Evolutionary conservation across 2,329 filamentous ascomycete genomes (phyloP).

Genomic region (Pyrenochaeta sp.): DNA sequence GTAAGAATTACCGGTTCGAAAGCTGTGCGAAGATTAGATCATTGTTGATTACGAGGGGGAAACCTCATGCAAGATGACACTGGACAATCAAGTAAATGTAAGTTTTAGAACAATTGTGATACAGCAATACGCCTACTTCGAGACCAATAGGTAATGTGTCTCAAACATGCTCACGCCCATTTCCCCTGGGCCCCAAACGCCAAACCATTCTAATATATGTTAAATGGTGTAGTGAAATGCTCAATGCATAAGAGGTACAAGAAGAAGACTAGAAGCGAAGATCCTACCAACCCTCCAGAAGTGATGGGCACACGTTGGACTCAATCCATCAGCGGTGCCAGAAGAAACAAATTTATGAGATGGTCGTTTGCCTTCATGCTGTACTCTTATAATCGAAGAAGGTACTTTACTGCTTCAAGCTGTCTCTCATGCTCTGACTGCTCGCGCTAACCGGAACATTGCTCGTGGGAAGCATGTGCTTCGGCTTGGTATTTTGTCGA

Average conservation of each 20-base stretch:
- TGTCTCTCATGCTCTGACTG: constrained; percentile 88
- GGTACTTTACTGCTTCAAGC: constrained; percentile 64
- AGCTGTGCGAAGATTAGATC: not conserved
- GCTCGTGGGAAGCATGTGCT: constrained; percentile 71
- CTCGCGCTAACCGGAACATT: constrained; percentile 84
- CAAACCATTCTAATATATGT: constrained; percentile 33
- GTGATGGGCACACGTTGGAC: constrained; percentile 21
- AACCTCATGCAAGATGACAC: not conserved
- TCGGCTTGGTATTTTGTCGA: constrained; percentile 74
- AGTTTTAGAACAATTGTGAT: not conserved
- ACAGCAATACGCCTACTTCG: not conserved
- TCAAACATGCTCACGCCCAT: not conserved
- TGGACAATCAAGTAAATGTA: no score
- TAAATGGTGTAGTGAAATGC: constrained; percentile 25
- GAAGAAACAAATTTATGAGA: constrained; percentile 16
- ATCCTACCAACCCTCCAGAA: constrained; percentile 13
- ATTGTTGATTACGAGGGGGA: not conserved
- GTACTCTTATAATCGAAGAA: constrained; percentile 13
- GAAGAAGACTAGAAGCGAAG: constrained; percentile 22
- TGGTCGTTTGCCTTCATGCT: constrained; percentile 21
- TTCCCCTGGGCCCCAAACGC: constrained; percentile 19
- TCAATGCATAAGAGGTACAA: constrained; percentile 29
- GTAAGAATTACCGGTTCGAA: no score
- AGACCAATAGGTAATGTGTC: not conserved
- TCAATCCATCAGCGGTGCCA: constrained; percentile 27